Percentiles rank a stretch among this genome's conserved stretches.
phyloP scores from a whole-genome alignment of 139 green algal species.

The Picochlorum costavermella region DNA sequence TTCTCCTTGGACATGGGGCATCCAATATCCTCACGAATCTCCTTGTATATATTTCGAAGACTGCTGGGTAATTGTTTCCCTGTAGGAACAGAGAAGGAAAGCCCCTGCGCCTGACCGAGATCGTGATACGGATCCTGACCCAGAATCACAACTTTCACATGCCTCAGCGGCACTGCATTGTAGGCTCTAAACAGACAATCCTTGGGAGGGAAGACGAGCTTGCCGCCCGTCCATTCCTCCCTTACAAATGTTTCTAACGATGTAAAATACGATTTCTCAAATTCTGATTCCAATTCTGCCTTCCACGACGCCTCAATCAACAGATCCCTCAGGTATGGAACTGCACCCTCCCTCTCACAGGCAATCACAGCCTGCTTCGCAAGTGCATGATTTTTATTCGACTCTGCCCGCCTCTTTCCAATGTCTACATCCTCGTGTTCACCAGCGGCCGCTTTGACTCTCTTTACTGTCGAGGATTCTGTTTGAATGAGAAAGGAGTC shows the following conservation, averaged over 20 bases:
- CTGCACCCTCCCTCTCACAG: constrained; percentile 7
- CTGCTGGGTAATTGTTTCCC: constrained; percentile 51
- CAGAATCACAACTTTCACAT: constrained; percentile 76
- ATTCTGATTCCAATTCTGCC: constrained; percentile 32
- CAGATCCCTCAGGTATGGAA: constrained; percentile 35
- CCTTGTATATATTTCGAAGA: constrained; percentile 81
- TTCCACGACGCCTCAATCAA: constrained; percentile 55
- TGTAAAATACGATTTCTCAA: constrained; percentile 43
- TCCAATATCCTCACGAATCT: constrained; percentile 61
- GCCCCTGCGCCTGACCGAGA: constrained; percentile 82
- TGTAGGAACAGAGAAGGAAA: constrained; percentile 86
- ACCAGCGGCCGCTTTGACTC: no score
- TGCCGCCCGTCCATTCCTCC: constrained; percentile 44
- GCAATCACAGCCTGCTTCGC: constrained; percentile 24
- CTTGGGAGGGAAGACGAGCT: constrained; percentile 66
- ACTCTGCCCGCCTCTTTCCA: background rate
- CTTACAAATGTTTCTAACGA: constrained; percentile 53
- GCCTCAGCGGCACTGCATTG: constrained; percentile 49
- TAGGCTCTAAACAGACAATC: constrained; percentile 69
- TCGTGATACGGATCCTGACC: constrained; percentile 93
- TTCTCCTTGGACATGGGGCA: constrained; percentile 41
- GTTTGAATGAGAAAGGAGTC: no score
- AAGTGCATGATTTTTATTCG: constrained; percentile 27
- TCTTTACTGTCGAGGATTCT: no score
- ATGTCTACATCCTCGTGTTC: no score